Evolutionary conservation across 495 filamentous ascomycete species (phyloP).

Genomic region (Ramalina intermedia): DNA sequence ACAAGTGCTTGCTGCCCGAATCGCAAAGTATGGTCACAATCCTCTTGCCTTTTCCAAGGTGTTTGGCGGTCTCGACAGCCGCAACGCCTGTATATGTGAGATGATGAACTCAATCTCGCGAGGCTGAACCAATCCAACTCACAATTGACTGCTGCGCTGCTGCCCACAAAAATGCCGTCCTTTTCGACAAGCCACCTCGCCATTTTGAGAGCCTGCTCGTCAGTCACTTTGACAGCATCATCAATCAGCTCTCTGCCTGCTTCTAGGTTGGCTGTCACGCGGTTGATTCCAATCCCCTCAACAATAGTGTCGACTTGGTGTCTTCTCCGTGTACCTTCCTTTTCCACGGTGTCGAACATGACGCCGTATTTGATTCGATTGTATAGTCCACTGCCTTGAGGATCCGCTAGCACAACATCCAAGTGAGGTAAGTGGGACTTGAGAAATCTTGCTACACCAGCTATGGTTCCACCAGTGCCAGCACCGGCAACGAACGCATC

Average conservation of each 20-base stretch:
- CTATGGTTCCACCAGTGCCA: slow-evolving; percentile 87
- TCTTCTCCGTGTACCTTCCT: slow-evolving; percentile 74
- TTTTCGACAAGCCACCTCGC: slow-evolving; percentile 89
- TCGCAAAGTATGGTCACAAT: slow-evolving; percentile 92
- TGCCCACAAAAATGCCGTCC: slow-evolving; percentile 89
- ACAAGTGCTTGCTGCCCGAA: slow-evolving; percentile 77
- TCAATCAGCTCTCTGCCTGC: slow-evolving; percentile 70
- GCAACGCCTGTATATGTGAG: slow-evolving; percentile 47
- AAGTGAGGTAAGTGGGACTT: slow-evolving; percentile 48
- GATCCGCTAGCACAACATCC: slow-evolving; percentile 76
- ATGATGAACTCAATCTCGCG: not conserved
- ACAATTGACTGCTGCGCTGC: slow-evolving; percentile 92
- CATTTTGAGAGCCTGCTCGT: slow-evolving; percentile 85
- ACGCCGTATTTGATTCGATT: slow-evolving; percentile 85
- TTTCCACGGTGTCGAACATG: slow-evolving; percentile 82
- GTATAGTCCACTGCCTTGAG: slow-evolving; percentile 84
- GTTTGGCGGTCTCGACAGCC: slow-evolving; percentile 62
- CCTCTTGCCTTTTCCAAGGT: slow-evolving; percentile 58
- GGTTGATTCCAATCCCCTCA: slow-evolving; percentile 90
- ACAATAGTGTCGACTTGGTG: slow-evolving; percentile 92
- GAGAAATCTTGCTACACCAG: slow-evolving; percentile 69
- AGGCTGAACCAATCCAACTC: slow-evolving; percentile 17
- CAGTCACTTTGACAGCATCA: slow-evolving; percentile 81
- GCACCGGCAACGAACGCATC: slow-evolving; percentile 95
- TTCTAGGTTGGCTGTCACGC: slow-evolving; percentile 83